These are phyloP conservation scores for Spirogloea muscicola DNA, from an alignment of 139 green algal species.

Conservation along the genomic window DNA sequence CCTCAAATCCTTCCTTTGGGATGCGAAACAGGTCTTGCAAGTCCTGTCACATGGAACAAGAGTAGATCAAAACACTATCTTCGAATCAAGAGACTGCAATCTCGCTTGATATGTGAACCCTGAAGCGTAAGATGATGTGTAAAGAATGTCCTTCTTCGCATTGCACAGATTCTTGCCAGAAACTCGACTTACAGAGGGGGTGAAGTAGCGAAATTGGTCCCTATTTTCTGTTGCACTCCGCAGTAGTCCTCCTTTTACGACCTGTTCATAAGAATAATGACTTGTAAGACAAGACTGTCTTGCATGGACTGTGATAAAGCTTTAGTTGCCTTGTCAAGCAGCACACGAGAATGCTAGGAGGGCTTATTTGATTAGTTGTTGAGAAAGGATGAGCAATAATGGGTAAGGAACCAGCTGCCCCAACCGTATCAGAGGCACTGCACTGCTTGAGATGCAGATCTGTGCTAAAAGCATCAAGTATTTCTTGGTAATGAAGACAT, in stretches of 20 bases:
- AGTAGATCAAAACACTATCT: neutral
- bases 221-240: slow-evolving; percentile 63
- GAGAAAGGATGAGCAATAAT: too few relatives aligned
- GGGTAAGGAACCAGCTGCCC: neutral
- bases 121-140: neutral
- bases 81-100: too few relatives aligned
- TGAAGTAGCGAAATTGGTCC: slow-evolving; percentile 32
- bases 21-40: slow-evolving; percentile 17
- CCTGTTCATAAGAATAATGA: slow-evolving; percentile 12
- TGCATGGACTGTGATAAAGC: too few relatives aligned
- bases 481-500: slow-evolving; percentile 4
- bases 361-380: too few relatives aligned
- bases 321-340: neutral
- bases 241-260: slow-evolving; percentile 54
- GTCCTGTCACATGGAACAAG: slow-evolving; percentile 21
- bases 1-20: slow-evolving; percentile 16
- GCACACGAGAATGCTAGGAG: neutral
- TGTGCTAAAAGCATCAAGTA: slow-evolving; percentile 7
- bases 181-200: neutral
- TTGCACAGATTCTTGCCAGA: too few relatives aligned
- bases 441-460: neutral
- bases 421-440: slow-evolving; percentile 5
- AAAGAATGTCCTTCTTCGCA: neutral
- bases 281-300: slow-evolving; percentile 27
- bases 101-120: neutral